Evolutionary conservation across 2,329 filamentous ascomycete species (phyloP).

Genomic region (Colletotrichum sublineola): DNA sequence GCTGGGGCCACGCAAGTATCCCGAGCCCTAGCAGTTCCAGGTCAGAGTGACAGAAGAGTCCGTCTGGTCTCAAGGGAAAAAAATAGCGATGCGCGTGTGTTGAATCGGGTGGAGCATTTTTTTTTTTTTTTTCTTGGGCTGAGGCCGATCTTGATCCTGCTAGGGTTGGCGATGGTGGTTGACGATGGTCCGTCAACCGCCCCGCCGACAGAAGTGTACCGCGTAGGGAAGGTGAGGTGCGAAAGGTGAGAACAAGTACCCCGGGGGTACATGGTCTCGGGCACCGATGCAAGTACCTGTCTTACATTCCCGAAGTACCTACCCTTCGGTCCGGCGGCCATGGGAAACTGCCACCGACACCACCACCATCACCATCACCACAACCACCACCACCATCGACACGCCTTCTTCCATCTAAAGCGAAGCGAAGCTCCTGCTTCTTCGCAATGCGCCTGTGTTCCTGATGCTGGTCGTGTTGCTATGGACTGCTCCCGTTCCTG

Average conservation of each 20-base stretch:
- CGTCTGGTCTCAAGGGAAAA: constrained; percentile 25
- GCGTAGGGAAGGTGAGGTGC: not conserved
- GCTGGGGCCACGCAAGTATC: not conserved
- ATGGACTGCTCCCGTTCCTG: not conserved
- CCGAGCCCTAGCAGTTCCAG: not conserved
- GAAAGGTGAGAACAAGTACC: constrained; percentile 2
- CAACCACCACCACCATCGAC: not conserved
- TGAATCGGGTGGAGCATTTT: not conserved
- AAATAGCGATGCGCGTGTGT: constrained; percentile 18
- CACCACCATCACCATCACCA: not conserved
- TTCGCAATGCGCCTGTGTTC: not conserved
- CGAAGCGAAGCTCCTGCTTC: not conserved
- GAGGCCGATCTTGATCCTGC: constrained; percentile 20
- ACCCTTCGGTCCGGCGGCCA: constrained; percentile 11
- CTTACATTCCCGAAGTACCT: constrained; percentile 15
- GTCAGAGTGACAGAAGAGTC: constrained; percentile 1
- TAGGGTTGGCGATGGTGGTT: constrained; percentile 1
- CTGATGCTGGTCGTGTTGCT: not conserved
- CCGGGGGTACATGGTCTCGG: constrained; percentile 16
- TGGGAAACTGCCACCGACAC: not conserved
- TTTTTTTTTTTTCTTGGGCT: not conserved
- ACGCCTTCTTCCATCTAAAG: not conserved
- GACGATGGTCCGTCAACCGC: constrained; percentile 26
- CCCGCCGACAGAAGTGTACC: not conserved
- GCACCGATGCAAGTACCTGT: constrained; percentile 25